These are phyloP conservation scores for Melampsora occidentalis DNA, from an alignment of 1,284 basidiomycete species.

Conservation along the genomic window DNA sequence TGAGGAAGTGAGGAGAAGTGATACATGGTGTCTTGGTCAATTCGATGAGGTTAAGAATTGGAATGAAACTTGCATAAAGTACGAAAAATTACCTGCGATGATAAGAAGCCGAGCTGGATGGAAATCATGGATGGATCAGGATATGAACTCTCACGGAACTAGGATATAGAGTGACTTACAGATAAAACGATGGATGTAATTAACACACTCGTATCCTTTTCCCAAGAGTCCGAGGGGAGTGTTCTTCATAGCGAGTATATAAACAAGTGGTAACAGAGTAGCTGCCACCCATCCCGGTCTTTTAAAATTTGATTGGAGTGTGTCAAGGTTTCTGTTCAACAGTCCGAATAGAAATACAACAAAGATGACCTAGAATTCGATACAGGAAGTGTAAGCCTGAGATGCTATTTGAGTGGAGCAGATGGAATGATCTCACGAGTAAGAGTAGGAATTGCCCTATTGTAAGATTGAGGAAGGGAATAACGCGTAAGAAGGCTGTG, in stretches of 20 bases:
- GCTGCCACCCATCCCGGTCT: slow-evolving; percentile 17
- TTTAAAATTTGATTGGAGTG: slow-evolving; percentile 4
- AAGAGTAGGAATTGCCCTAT: slow-evolving; percentile 19
- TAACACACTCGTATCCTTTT: slow-evolving; percentile 23
- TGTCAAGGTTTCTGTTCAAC: slow-evolving; percentile 6
- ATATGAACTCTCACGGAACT: no score
- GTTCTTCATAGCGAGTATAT: slow-evolving; percentile 29
- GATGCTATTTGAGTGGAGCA: background rate
- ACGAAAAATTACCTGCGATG: no score
- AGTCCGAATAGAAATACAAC: background rate
- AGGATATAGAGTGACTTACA: background rate
- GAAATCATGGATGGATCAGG: no score
- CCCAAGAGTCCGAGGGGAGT: slow-evolving; percentile 15
- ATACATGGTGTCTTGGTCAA: background rate
- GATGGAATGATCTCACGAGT: slow-evolving; percentile 11
- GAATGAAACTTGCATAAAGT: no score
- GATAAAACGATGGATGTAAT: slow-evolving; percentile 24
- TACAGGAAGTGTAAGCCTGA: background rate
- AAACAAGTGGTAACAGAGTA: slow-evolving; percentile 8
- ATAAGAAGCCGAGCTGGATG: no score
- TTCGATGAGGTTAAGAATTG: background rate
- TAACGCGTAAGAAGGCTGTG: background rate
- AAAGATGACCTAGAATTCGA: background rate
- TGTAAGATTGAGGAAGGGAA: slow-evolving; percentile 12
- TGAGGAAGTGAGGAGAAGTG: background rate